Percentiles rank a stretch among this genome's conserved stretches.
Evolutionary conservation across 1,284 basidiomycete species (phyloP).

Genomic region (Ganoderma resinaceum): DNA sequence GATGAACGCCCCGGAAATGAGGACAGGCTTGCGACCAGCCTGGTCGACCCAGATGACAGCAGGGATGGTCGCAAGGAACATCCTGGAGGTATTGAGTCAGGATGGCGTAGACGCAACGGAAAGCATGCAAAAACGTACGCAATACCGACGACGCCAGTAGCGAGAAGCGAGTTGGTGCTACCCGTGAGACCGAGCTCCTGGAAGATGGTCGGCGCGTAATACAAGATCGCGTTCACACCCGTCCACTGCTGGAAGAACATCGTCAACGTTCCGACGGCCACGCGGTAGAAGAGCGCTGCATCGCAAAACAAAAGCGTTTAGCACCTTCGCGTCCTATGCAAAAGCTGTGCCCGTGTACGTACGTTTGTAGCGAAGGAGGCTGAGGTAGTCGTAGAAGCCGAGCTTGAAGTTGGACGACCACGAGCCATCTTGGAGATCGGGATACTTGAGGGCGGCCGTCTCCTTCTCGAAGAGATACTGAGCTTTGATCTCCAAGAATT

Average conservation of each 20-base stretch:
- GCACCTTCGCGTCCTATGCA: not conserved
- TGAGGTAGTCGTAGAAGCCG: conserved; percentile 62
- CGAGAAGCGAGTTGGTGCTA: conserved; percentile 68
- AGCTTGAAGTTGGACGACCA: conserved; percentile 66
- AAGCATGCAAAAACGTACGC: conserved; percentile 53
- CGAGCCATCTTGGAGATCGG: conserved; percentile 69
- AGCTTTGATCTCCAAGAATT: conserved; percentile 85
- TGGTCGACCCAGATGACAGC: conserved; percentile 78
- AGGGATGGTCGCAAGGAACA: conserved; percentile 79
- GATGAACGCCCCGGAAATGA: conserved; percentile 73
- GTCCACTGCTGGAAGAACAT: conserved; percentile 84
- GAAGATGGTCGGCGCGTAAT: conserved; percentile 77
- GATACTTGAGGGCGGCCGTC: conserved; percentile 59
- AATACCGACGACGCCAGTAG: conserved; percentile 86
- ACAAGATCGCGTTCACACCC: conserved; percentile 71
- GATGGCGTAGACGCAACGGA: not conserved
- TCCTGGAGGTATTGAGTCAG: conserved; percentile 44
- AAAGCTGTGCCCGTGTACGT: conserved; percentile 29
- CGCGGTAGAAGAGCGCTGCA: conserved; percentile 62
- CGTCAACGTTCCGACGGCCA: conserved; percentile 65
- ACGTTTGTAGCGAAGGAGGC: conserved; percentile 61
- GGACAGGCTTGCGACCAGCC: conserved; percentile 71
- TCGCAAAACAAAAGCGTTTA: not conserved
- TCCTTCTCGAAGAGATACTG: conserved; percentile 80
- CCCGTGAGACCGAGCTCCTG: conserved; percentile 60